These are phyloP conservation scores for Picochlorum costavermella DNA, from an alignment of 139 green algal genomes.

Conservation along the genomic window DNA sequence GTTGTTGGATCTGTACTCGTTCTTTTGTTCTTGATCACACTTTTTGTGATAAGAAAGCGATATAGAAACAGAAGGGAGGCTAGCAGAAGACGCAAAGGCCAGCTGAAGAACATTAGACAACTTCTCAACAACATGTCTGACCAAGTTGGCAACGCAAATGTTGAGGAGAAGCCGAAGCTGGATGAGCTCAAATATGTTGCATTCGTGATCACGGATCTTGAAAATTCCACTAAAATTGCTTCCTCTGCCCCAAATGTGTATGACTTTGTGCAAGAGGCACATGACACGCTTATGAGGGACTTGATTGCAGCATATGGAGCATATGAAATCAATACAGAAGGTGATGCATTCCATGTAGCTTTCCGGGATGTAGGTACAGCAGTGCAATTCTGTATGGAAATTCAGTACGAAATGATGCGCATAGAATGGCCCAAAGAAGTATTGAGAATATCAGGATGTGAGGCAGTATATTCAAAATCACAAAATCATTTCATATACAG, in stretches of 20 bases:
- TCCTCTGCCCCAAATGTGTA: slow-evolving; percentile 36
- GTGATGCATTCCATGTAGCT: slow-evolving; percentile 66
- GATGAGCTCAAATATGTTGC: slow-evolving; percentile 36
- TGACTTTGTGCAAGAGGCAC: slow-evolving; percentile 58
- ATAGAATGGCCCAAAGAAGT: slow-evolving; percentile 53
- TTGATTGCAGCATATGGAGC: slow-evolving; percentile 49
- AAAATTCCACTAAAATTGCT: slow-evolving; percentile 48
- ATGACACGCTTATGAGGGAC: slow-evolving; percentile 70
- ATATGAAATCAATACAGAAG: slow-evolving; percentile 71
- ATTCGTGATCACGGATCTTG: slow-evolving; percentile 63
- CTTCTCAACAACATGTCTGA: slow-evolving; percentile 39
- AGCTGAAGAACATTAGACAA: slow-evolving; percentile 44
- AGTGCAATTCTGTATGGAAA: slow-evolving; percentile 61
- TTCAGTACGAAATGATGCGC: slow-evolving; percentile 70
- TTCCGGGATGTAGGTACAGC: slow-evolving; percentile 50
- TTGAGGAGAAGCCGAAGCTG: slow-evolving; percentile 19
- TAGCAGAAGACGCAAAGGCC: slow-evolving; percentile 15
- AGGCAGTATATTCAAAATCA: slow-evolving; percentile 22
- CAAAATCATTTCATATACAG: slow-evolving; percentile 24
- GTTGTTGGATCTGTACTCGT: background rate
- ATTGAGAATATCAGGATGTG: slow-evolving; percentile 53
- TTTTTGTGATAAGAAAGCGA: slow-evolving; percentile 4
- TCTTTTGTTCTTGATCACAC: slow-evolving; percentile 9
- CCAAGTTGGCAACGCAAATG: slow-evolving; percentile 8
- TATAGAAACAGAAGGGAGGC: slow-evolving; percentile 13